Base-by-base conservation (phyloP, 345 rosid species). In the Eucalyptus rudis region DNA sequence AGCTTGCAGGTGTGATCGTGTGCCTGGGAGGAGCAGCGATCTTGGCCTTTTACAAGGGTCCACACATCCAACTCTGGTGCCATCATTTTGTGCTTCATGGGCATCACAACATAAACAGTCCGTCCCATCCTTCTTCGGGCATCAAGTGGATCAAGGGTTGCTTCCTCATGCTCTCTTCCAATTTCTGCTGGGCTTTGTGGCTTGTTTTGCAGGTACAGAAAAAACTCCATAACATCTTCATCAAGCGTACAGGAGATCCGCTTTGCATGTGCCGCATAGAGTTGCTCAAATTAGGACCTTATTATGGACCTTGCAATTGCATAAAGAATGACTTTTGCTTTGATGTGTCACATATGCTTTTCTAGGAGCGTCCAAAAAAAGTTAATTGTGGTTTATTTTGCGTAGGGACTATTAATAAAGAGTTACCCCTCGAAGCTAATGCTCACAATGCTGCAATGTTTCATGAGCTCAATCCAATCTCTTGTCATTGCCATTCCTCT, bases 401-500 rank as follows among this genome's bases (percentile, higher is more conserved):
- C n/a, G 86, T 94, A 97, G 98, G 98, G 91, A 52, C 81, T 88
- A 29, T 93, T 96, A 12, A 59, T 96, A 89, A 96, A 94, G 83
- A 85, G 88, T 58, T 98, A 93, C 92, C 99, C 99, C 40, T 95
- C 98, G 6, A 98, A 95, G 92, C 97, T 98, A 79, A 95, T 96
- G 62, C 93, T 98, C 87, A 97, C 98, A 49, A 92, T 97, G 58
- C 93, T 98, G 11, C 96, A 95, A 59, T 96, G 99, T 88, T 92
- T 96, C 62, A 86, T 96, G 29, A 98, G 97, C 93, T 89, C 98
- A 25, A 90, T 96, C 76, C 99, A 96, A 31, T 94, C 98, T 3
- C 95, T 98, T 36, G 89, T 86, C 58, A 93, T 98, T 86, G 99
- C 99, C 43, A 91, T 97, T 91, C 95, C 94, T 79, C n/a, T 95